These are phyloP conservation scores for Notholithocarpus densiflorus DNA, from an alignment of 306 rosid species.

Conservation along the genomic window DNA sequence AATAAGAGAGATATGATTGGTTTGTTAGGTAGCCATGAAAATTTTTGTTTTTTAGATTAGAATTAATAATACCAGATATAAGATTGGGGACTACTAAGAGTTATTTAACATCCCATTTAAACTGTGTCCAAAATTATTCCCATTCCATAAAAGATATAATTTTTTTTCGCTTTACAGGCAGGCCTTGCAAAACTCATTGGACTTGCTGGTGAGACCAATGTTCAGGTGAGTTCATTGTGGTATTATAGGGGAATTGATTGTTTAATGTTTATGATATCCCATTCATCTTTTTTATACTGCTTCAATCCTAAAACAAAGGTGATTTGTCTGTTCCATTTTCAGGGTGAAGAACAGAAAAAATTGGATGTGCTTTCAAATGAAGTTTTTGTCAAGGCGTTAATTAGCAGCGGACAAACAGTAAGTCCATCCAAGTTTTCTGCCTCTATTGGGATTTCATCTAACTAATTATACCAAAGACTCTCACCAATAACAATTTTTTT, in stretches of 20 bases:
- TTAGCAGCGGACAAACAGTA: constrained; percentile 91
- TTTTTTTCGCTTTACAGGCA: constrained; percentile 46
- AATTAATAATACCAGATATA: no score
- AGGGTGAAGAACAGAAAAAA: constrained; percentile 99
- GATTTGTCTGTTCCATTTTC: not conserved
- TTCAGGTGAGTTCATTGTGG: constrained; percentile 51
- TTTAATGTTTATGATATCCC: no score
- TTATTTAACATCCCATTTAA: no score
- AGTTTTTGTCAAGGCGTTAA: constrained; percentile 85
- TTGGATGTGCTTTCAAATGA: constrained; percentile 94
- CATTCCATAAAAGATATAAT: no score
- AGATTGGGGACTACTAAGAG: not conserved
- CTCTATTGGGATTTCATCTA: no score
- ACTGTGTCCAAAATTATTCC: no score
- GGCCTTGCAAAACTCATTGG: constrained; percentile 96
- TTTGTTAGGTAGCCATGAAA: no score
- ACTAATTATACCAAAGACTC: no score
- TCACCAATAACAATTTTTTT: no score
- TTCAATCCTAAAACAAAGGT: not conserved
- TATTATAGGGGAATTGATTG: not conserved
- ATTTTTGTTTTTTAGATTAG: no score
- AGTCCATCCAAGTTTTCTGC: constrained; percentile 18
- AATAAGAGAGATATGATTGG: no score
- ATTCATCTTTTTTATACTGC: constrained; percentile 5
- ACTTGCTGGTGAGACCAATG: constrained; percentile 95